These are phyloP conservation scores for Thuidium tamariscinum DNA, from an alignment of 225 moss, liverwort and hornwort species.

Conservation along the genomic window DNA sequence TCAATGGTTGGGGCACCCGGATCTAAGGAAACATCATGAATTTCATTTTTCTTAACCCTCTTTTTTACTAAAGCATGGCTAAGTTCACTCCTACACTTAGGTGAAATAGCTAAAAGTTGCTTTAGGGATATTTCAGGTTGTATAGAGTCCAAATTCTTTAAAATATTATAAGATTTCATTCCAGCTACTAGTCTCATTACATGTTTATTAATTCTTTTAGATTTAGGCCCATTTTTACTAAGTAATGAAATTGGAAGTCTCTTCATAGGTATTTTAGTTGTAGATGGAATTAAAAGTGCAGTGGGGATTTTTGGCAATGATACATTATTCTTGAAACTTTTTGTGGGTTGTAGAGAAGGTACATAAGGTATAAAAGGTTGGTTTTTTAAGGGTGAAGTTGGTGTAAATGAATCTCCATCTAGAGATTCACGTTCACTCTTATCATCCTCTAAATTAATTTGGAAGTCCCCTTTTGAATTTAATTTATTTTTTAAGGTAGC, in stretches of 20 bases:
- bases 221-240: background rate
- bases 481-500: rapidly evolving
- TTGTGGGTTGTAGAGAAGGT: background rate
- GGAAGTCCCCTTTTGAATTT: background rate
- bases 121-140: background rate
- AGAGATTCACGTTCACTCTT: background rate
- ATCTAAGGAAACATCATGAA: background rate
- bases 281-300: background rate
- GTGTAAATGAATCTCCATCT: background rate
- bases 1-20: background rate
- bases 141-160: background rate
- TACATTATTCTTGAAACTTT: background rate
- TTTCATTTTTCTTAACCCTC: background rate
- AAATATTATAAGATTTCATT: background rate
- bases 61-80: background rate
- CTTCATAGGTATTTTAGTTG: background rate
- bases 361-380: background rate
- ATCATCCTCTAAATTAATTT: background rate
- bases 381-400: background rate
- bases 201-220: background rate
- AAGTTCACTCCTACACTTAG: background rate
- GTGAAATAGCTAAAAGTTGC: background rate
- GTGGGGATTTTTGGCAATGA: background rate
- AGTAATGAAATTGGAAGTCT: background rate
- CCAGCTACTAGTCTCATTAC: background rate